Conservation (phyloP, 2,329 filamentous ascomycete genomes). For the Leptographium flavum region DNA sequence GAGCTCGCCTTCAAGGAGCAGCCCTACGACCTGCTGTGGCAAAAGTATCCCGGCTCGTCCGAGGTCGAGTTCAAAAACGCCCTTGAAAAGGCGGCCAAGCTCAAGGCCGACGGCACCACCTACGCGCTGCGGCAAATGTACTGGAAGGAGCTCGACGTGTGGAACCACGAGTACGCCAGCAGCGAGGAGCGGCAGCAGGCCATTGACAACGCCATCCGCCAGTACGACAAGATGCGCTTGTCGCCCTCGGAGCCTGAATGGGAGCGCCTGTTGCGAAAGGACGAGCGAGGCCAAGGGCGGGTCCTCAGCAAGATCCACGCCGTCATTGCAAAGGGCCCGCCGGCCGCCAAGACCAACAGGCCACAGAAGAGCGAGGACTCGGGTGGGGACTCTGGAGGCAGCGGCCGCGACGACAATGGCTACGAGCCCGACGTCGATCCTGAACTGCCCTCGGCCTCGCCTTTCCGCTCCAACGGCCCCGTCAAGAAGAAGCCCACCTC, state of each 20-base stretch:
- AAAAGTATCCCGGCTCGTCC: conserved; percentile 32
- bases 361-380: conserved; percentile 38
- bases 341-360: conserved; percentile 34
- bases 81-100: conserved; percentile 44
- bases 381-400: conserved; percentile 18
- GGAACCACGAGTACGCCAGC: conserved; percentile 42
- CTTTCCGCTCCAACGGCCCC: conserved; percentile 25
- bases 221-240: conserved; percentile 45
- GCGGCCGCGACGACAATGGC: conserved; percentile 26
- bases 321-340: conserved; percentile 35
- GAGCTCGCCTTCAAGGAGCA: conserved; percentile 42
- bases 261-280: conserved; percentile 43
- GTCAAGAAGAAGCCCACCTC: conserved; percentile 36
- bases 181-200: conserved; percentile 41
- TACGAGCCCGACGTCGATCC: conserved; percentile 16
- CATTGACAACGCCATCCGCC: conserved; percentile 45
- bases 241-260: conserved; percentile 42
- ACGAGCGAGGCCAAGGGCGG: conserved; percentile 45
- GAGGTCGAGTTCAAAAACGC: conserved; percentile 38
- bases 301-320: conserved; percentile 48
- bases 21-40: conserved; percentile 31
- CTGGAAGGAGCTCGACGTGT: conserved; percentile 52
- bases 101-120: conserved; percentile 30
- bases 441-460: conserved; percentile 4
- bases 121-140: conserved; percentile 42